A percentile compares a stretch with the other conserved stretches of the same genome.
phyloP scores from a whole-genome alignment of 768 basidiomycete genomes.

The Leccinellum rugosiceps region DNA sequence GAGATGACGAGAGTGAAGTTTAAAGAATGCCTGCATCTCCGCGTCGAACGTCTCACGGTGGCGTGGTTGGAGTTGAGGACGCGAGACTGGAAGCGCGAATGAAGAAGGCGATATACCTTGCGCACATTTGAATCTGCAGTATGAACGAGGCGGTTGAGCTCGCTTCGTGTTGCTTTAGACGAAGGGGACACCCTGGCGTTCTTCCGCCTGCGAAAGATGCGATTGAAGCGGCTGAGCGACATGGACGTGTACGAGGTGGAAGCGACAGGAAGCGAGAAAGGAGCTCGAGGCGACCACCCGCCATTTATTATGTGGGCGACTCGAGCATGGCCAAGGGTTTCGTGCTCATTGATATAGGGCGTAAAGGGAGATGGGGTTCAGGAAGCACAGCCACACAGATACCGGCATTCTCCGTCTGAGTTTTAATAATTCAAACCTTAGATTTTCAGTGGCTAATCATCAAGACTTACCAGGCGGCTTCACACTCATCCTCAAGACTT shows the following conservation, averaged over 20 bases:
- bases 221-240: slow-evolving; percentile 30
- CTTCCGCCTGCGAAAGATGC: slow-evolving; percentile 43
- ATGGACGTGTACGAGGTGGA: slow-evolving; percentile 18
- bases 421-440: slow-evolving; percentile 33
- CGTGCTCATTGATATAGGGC: too few species aligned
- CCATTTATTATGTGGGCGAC: slow-evolving; percentile 19
- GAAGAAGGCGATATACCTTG: slow-evolving; percentile 44
- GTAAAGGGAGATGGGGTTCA: too few species aligned
- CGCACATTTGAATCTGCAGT: slow-evolving; percentile 52
- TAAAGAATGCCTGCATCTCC: slow-evolving; percentile 96
- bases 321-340: slow-evolving; percentile 22
- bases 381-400: slow-evolving; percentile 26
- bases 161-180: slow-evolving; percentile 60
- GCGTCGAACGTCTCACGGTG: slow-evolving; percentile 65
- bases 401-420: slow-evolving; percentile 29
- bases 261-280: slow-evolving; percentile 25
- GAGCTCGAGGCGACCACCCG: slow-evolving; percentile 8
- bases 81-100: slow-evolving; percentile 36
- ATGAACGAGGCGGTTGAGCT: slow-evolving; percentile 63
- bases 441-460: slow-evolving; percentile 46
- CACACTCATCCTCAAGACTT: slow-evolving; percentile 65
- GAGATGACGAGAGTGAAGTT: slow-evolving; percentile 93
- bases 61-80: slow-evolving; percentile 27
- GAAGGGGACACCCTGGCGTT: slow-evolving; percentile 33
- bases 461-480: slow-evolving; percentile 40